Percentiles rank a stretch among this genome's conserved stretches.
Evolutionary conservation across 257 asterid species (phyloP).

Genomic region (Verbena officinalis): DNA sequence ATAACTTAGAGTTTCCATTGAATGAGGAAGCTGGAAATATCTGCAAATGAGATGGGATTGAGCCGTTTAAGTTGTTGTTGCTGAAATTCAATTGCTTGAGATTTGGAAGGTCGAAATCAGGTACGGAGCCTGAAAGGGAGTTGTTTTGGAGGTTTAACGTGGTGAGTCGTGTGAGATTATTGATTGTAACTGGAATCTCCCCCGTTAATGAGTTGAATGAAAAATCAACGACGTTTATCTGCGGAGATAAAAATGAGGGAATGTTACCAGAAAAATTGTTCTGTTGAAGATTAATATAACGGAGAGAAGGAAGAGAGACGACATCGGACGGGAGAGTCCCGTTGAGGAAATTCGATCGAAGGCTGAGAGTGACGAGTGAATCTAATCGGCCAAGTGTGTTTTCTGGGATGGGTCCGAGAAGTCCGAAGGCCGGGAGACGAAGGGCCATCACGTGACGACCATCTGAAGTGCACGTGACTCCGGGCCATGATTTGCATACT

Average conservation of each 20-base stretch:
- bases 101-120: conserved; percentile 53
- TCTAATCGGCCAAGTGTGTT: conserved; percentile 66
- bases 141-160: conserved; percentile 66
- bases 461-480: conserved; percentile 58
- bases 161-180: conserved; percentile 51
- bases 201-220: conserved; percentile 76
- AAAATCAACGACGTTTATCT: conserved; percentile 55
- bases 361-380: conserved; percentile 66
- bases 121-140: conserved; percentile 62
- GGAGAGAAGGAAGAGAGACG: conserved; percentile 66
- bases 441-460: conserved; percentile 53
- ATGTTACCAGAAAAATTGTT: conserved; percentile 62
- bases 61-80: conserved; percentile 61
- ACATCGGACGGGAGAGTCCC: conserved; percentile 68
- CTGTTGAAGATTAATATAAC: conserved; percentile 58
- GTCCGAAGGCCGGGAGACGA: conserved; percentile 71
- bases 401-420: conserved; percentile 66
- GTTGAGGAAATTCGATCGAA: conserved; percentile 54
- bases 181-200: conserved; percentile 42
- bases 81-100: conserved; percentile 61
- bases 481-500: conserved; percentile 64
- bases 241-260: conserved; percentile 52
- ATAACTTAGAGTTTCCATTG: conserved; percentile 59
- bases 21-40: conserved; percentile 66
- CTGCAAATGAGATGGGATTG: conserved; percentile 62